Evolutionary conservation across 2,329 filamentous ascomycete genomes (phyloP), one percentile per base, ranked within the genome.

Genomic region (Trichophyton schoenleinii): DNA sequence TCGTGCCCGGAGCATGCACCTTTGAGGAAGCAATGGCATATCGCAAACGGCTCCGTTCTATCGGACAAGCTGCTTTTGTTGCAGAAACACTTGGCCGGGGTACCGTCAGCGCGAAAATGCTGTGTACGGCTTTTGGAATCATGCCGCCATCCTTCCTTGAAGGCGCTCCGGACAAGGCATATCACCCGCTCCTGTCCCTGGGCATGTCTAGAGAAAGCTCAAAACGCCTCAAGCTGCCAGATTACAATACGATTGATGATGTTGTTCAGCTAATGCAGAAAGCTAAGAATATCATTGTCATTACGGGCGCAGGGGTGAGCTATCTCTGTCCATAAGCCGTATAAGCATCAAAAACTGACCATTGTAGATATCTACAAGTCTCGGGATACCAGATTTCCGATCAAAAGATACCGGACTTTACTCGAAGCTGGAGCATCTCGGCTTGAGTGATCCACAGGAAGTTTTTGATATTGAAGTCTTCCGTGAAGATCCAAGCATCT

Each of bases 301-400:
- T 99, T 66, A 97, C 94, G 0, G 94, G 94, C 59, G 94, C 94
- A 18, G 94, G 94, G 66, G 77, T 80, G 74, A 66, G 77, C 69
- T 28, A 2, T 44, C 18, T 46, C 36, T 34, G 34, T 46, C 8
- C 31, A 34, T 15, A 22, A 52, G 13, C 20, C 34, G 41, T 52
- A 53, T 20, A 22, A 22, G 60, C 20, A 34, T 46, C 62, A 67
- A 13, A 65, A 49, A 18, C 28, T 20, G 36, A 34, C 18, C 13
- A 38, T 53, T 13, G 15, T 64, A 79, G 75, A 97, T 99, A 67
- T 96, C 91, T 28, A 99, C 94, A 0, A 96, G 90, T 59, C 84
- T 99, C 20, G 94, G 94, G 64, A 97, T 99, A 63, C 94, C 94
- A 3, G 94, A 99, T 73, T 99, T 99, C 71, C 87, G 94, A 66